Evolutionary conservation across 163 green algal species (phyloP).

Genomic region (Chloroidium sp.): DNA sequence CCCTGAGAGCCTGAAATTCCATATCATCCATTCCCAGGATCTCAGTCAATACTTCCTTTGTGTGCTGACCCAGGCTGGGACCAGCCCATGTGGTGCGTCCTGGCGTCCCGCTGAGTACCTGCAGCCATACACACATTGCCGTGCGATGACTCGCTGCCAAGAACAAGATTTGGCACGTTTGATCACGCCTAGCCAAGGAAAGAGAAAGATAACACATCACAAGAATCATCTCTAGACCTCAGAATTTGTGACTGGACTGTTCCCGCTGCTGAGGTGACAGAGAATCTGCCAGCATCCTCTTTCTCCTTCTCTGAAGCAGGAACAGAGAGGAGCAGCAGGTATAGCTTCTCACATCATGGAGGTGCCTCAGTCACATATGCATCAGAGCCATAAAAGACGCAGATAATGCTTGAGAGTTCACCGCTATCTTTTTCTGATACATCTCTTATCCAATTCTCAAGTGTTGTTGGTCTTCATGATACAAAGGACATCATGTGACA

Average conservation of each 20-base stretch:
- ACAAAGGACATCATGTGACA: not conserved
- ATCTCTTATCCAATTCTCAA: not conserved
- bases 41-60: slow-evolving; percentile 45
- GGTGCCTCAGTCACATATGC: too few relatives aligned
- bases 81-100: slow-evolving; percentile 49
- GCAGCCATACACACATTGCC: not conserved
- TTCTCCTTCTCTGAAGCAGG: too few relatives aligned
- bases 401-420: not conserved
- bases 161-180: not conserved
- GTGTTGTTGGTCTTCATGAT: not conserved
- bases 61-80: slow-evolving; percentile 63
- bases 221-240: too few relatives aligned
- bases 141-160: not conserved
- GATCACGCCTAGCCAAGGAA: not conserved
- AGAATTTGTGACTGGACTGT: too few relatives aligned
- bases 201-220: not conserved
- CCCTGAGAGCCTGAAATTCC: too few relatives aligned
- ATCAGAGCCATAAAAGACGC: too few relatives aligned
- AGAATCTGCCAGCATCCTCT: too few relatives aligned
- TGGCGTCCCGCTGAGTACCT: slow-evolving; percentile 1
- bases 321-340: too few relatives aligned
- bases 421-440: not conserved
- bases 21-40: too few relatives aligned
- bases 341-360: too few relatives aligned
- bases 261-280: too few relatives aligned